Base-by-base conservation (phyloP, 805 yeast species). In the Starmerella bombicola region DNA sequence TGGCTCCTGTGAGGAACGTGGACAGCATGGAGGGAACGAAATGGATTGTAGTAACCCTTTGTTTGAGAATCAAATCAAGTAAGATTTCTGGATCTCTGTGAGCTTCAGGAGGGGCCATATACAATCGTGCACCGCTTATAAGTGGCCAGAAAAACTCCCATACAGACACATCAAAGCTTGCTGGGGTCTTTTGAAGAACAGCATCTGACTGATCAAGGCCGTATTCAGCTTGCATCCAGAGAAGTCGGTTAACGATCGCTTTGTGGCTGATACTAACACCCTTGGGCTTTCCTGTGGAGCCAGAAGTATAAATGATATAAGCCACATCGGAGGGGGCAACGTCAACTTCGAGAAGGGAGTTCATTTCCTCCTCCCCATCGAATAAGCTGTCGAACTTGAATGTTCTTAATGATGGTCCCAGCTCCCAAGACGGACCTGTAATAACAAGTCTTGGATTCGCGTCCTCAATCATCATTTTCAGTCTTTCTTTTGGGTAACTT, bases 221-320 rank as follows among this genome's bases (percentile, higher is more conserved):
- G 29, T 39, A 45, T 34, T 35, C 37, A 23, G 19, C 13, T 18
- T 45, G 46, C 48, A 45, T 45, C 48, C 48, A 45, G 16, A 34
- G 13, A 7, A 45, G 10, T 1, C 48, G 41, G 24, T 45, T 45
- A 3, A 39, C 37, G 16, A 45, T 42, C 2, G 48, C 46, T 10
- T 28, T 17, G 28, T 45, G 46, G 24, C 42, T 36, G 3, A 80
- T 63, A 37, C 76, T 78, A 24, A 80, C 91, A 58, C 93, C 93
- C 64, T 80, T 80, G 49, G 93, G 93, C 45, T 71, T 69, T 47
- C 91, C 91, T 20, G 91, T 79, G 15, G 85, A 77, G 28, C 93
- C 93, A 3, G 91, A 80, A 16, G 93, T 80, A 66, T 80, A 80
- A 85, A 80, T 80, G 55, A 80, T 77, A 63, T 84, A 76, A 29